Conservation (phyloP, 768 basidiomycete species). For the Kwoniella europaea region DNA sequence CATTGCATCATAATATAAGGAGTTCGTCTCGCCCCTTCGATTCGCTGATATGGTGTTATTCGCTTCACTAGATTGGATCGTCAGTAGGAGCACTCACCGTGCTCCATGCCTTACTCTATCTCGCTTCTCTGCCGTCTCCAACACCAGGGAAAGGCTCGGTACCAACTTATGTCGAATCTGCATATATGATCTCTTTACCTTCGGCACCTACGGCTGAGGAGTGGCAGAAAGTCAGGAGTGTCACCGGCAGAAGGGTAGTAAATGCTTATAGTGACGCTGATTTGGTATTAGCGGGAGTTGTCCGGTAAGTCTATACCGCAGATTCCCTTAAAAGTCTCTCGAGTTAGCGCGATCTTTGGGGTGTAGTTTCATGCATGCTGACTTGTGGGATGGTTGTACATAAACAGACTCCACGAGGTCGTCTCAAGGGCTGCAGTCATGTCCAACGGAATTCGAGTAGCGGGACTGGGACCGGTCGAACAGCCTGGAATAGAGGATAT, state of each 20-base stretch:
- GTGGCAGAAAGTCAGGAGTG: conserved; percentile 57
- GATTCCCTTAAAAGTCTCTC: neutral
- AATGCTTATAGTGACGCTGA: conserved; percentile 59
- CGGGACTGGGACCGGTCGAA: conserved; percentile 55
- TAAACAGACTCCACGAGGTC: conserved; percentile 59
- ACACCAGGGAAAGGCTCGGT: conserved; percentile 33
- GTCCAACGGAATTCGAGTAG: conserved; percentile 51
- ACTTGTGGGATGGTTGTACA: neutral
- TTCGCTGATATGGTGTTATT: neutral
- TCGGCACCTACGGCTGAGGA: conserved; percentile 56
- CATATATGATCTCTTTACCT: conserved; percentile 61
- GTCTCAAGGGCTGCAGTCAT: conserved; percentile 56
- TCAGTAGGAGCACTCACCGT: conserved; percentile 61
- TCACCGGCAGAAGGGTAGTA: conserved; percentile 58
- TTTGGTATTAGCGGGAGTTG: conserved; percentile 59
- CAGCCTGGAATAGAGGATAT: conserved; percentile 58
- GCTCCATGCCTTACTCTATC: conserved; percentile 57
- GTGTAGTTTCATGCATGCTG: neutral
- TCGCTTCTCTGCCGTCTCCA: conserved; percentile 45
- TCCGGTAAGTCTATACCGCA: conserved; percentile 38
- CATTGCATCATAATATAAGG: neutral
- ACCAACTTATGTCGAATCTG: conserved; percentile 60
- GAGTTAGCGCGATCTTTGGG: neutral
- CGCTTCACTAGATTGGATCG: conserved; percentile 57
- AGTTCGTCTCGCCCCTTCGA: neutral